Base-by-base conservation (phyloP, 176 grass and related monocot genomes). In the Oryza glumipatula region DNA sequence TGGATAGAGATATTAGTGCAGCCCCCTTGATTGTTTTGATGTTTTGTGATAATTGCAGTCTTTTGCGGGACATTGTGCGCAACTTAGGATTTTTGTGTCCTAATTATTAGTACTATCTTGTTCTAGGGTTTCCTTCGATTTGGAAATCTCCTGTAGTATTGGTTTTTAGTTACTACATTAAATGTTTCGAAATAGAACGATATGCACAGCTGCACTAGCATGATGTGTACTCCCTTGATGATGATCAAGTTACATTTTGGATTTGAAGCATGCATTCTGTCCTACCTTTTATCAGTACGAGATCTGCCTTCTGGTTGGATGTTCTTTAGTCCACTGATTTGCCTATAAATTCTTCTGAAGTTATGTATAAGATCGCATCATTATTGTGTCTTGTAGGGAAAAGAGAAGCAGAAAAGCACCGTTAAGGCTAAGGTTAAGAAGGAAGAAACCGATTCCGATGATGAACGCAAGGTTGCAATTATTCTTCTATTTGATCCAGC, bases 401-500 rank as follows among this genome's bases (percentile, higher is more conserved):
- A 73, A 7, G 74, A 85, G 36, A 92, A 82, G 73, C 76, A 67
- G 81, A 89, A 79, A 77, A 68, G 65, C 45, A 65, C 36, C 19
- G 14, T 6, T 3, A 89, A 87, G 81, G n/a, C 47, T 56, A 89
- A 87, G 79, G 70, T 68, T 38, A 89, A 89, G 78, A 94, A 85
- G 72, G 81, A 86, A 81, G 80, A 88, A 76, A n/a, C 2, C 0
- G 12, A 49, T 35, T 83, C 74, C 19, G 89, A 87, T 65, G 78
- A 81, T 51, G 80, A 74, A 39, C 70, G 47, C 61, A 60, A 52
- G 80, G 88, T 89, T 79, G 66, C 43, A 63, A 51, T 72, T 77
- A 9, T 80, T 76, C 22, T 14, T 35, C 24, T 63, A 2, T 70
- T 65, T 69, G 22, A 32, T 74, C 22, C 69, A 43, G 11, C n/a